phyloP scores from a whole-genome alignment of 2,329 filamentous ascomycete species.

The Fusarium beomiforme region DNA sequence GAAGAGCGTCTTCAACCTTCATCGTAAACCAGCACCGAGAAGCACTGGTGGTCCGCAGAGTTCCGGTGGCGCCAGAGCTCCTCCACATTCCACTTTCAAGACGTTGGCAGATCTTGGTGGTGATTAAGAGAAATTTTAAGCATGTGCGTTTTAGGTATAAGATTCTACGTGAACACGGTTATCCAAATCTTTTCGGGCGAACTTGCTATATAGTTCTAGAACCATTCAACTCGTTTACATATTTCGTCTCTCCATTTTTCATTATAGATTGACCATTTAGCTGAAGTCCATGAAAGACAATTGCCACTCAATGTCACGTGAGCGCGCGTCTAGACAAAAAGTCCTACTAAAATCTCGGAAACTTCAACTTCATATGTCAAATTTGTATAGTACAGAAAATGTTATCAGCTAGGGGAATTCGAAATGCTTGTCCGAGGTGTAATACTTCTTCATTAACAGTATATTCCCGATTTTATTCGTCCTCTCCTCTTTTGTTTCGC shows the following conservation, averaged over 20 bases:
- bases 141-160: slow-evolving; percentile 1
- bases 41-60: slow-evolving; percentile 38
- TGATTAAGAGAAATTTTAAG: slow-evolving; percentile 30
- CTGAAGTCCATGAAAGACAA: not conserved
- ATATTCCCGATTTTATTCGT: slow-evolving; percentile 16
- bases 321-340: slow-evolving; percentile 39
- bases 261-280: not conserved
- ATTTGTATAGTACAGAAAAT: slow-evolving; percentile 43
- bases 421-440: slow-evolving; percentile 47
- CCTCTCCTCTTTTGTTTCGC: slow-evolving; percentile 26
- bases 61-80: slow-evolving; percentile 38
- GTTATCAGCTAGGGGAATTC: slow-evolving; percentile 49
- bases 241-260: not conserved
- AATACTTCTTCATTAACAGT: slow-evolving; percentile 26
- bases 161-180: not conserved
- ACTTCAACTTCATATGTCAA: slow-evolving; percentile 14
- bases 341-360: slow-evolving; percentile 20
- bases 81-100: slow-evolving; percentile 55
- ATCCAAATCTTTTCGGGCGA: not conserved
- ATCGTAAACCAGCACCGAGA: slow-evolving; percentile 47
- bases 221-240: not conserved
- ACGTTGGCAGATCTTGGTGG: slow-evolving; percentile 64
- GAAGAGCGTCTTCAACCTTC: slow-evolving; percentile 67
- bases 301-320: slow-evolving; percentile 44
- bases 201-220: not conserved